Conservation (phyloP, 176 grass and related monocot species). For the Tillandsia leiboldiana region DNA sequence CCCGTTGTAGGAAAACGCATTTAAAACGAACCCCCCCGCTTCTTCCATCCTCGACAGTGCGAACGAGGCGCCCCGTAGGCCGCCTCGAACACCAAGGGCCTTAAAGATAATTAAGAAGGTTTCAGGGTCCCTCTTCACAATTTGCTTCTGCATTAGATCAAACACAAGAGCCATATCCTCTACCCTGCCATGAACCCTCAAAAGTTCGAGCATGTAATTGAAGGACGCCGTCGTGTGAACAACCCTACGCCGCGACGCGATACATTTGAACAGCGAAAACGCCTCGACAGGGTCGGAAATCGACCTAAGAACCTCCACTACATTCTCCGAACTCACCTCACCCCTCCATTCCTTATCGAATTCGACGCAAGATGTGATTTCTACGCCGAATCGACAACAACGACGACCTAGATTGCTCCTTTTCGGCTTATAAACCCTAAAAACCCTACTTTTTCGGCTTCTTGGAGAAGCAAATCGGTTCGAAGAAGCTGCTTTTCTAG, state of each 20-base stretch:
- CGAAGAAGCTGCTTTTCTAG: no score
- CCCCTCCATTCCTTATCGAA: background rate
- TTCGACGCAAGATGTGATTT: constrained; percentile 2
- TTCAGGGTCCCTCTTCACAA: constrained; percentile 44
- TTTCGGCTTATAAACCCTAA: constrained; percentile 10
- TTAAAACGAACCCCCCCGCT: constrained; percentile 49
- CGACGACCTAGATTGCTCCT: constrained; percentile 2
- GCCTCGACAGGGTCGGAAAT: constrained; percentile 38
- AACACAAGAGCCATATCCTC: constrained; percentile 77
- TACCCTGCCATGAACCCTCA: constrained; percentile 46
- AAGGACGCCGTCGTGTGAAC: constrained; percentile 75
- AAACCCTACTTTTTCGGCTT: constrained; percentile 14
- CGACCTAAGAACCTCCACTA: constrained; percentile 43
- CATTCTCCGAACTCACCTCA: constrained; percentile 26
- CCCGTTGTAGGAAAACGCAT: constrained; percentile 67
- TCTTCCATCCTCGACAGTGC: constrained; percentile 56
- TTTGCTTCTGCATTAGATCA: constrained; percentile 85
- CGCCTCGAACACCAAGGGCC: constrained; percentile 42
- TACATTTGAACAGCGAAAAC: constrained; percentile 48
- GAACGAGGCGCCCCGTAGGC: constrained; percentile 49
- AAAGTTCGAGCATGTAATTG: constrained; percentile 90
- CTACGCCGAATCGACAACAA: constrained; percentile 10
- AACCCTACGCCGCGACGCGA: constrained; percentile 30
- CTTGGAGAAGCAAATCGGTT: constrained; percentile 14
- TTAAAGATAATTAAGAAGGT: constrained; percentile 68